Percentiles rank a stretch among this genome's conserved stretches.
Evolutionary conservation across 768 basidiomycete species (phyloP).

Genomic region (Daedaleopsis nitida): DNA sequence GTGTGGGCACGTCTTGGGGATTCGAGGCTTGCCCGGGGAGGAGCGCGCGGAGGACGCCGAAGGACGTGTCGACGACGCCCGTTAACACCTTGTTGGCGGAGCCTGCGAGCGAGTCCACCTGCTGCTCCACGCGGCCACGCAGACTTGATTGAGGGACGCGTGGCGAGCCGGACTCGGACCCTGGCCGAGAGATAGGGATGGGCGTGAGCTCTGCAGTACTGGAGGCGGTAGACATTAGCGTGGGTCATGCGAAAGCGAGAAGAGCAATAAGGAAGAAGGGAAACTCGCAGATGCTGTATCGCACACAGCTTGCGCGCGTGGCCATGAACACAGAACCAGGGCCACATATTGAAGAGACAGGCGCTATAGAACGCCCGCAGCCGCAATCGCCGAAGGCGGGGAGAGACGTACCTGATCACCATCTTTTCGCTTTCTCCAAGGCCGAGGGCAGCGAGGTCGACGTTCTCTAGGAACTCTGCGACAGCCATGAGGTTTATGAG

Average conservation of each 20-base stretch:
- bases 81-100: conserved; percentile 77
- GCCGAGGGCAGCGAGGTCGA: conserved; percentile 75
- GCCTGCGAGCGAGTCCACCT: conserved; percentile 78
- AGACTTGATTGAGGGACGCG: conserved; percentile 56
- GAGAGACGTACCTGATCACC: conserved; percentile 52
- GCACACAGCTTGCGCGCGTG: background rate
- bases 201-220: conserved; percentile 83
- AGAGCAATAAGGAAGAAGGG: conserved; percentile 7
- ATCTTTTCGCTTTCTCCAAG: conserved; percentile 60
- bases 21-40: conserved; percentile 46
- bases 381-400: background rate
- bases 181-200: conserved; percentile 66
- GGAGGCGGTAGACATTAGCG: conserved; percentile 1
- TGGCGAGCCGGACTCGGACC: conserved; percentile 43
- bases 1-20: conserved; percentile 22
- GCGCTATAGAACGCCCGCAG: background rate
- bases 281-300: background rate
- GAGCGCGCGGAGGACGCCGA: conserved; percentile 81
- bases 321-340: background rate
- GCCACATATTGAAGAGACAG: background rate
- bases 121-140: conserved; percentile 78
- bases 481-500: conserved; percentile 94
- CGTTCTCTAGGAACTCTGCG: conserved; percentile 93
- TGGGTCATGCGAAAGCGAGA: background rate
- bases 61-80: conserved; percentile 89